phyloP scores from a whole-genome alignment of 192 early-diverging fungal genomes.

The Jimgerdemannia lactiflua region DNA sequence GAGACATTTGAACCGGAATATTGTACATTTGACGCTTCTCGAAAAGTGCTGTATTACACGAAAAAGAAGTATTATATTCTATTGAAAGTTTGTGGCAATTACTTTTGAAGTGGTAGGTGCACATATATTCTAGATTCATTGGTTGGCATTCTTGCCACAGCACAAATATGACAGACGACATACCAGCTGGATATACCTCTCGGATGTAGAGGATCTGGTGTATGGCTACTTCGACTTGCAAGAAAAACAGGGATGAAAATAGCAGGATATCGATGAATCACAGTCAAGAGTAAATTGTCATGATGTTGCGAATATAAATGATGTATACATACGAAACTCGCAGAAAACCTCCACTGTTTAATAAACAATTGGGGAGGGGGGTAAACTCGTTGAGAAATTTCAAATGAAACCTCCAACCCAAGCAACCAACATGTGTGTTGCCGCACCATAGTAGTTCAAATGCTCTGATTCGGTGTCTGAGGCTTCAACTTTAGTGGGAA shows the following conservation, averaged over 20 bases:
- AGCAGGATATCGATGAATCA: not conserved
- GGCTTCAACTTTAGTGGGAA: too few species aligned
- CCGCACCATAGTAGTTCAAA: too few species aligned
- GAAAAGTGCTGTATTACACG: constrained; percentile 25
- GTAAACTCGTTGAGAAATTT: not conserved
- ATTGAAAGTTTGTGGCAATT: too few species aligned
- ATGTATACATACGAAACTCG: not conserved
- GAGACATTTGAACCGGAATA: constrained; percentile 45
- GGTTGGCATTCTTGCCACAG: constrained; percentile 2
- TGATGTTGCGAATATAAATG: not conserved
- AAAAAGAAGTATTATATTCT: not conserved
- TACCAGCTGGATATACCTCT: constrained; percentile 19
- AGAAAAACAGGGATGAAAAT: not conserved
- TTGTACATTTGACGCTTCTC: constrained; percentile 39
- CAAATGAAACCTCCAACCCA: not conserved
- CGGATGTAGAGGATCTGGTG: constrained; percentile 5
- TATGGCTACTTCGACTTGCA: constrained; percentile 1
- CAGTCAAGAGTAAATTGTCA: not conserved
- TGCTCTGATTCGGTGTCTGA: too few species aligned
- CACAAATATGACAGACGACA: constrained; percentile 31
- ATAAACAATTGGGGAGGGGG: not conserved
- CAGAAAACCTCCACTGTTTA: not conserved
- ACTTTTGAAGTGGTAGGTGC: too few species aligned
- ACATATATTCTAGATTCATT: not conserved
- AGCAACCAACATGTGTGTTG: not conserved